These are phyloP conservation scores for Pleomassaria siparia DNA, from an alignment of 2,329 filamentous ascomycete species.

Conservation along the genomic window DNA sequence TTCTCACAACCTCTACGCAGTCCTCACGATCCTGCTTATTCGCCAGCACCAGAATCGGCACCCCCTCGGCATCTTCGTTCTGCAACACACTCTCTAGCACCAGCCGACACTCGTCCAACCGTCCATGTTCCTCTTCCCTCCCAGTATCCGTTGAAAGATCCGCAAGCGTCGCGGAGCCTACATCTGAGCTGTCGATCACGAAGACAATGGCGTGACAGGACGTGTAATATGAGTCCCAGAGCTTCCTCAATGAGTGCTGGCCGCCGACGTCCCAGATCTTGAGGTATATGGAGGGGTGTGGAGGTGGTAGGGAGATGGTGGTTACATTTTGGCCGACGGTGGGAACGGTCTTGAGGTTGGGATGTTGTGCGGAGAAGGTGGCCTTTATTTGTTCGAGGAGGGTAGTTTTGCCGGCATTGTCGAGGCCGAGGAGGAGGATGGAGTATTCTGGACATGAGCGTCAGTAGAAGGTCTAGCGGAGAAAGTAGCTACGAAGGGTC, in stretches of 20 bases:
- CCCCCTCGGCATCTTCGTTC: slow-evolving; percentile 83
- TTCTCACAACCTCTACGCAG: slow-evolving; percentile 93
- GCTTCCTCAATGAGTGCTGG: slow-evolving; percentile 80
- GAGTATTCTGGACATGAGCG: slow-evolving; percentile 73
- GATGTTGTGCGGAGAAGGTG: slow-evolving; percentile 71
- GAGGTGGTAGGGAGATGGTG: slow-evolving; percentile 69
- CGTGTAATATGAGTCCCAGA: slow-evolving; percentile 96
- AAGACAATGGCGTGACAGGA: slow-evolving; percentile 97
- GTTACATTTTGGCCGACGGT: slow-evolving; percentile 97
- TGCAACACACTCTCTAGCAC: slow-evolving; percentile 90
- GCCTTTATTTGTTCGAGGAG: slow-evolving; percentile 96
- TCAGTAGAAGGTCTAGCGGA: neutral
- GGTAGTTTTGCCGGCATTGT: slow-evolving; percentile 98
- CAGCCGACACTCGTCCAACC: slow-evolving; percentile 83
- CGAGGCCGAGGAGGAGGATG: slow-evolving; percentile 91
- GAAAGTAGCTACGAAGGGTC: too few relatives aligned
- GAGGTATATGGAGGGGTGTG: slow-evolving; percentile 82
- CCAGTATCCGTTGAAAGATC: slow-evolving; percentile 41
- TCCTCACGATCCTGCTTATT: slow-evolving; percentile 99
- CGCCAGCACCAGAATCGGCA: slow-evolving; percentile 87
- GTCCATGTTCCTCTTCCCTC: slow-evolving; percentile 46
- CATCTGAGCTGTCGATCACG: slow-evolving; percentile 92
- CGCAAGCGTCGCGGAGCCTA: slow-evolving; percentile 66
- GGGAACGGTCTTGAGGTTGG: slow-evolving; percentile 80
- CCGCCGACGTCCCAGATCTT: slow-evolving; percentile 99